Evolutionary conservation across 1,284 basidiomycete species (phyloP).

Genomic region (Cutaneotrichosporon curvatum): DNA sequence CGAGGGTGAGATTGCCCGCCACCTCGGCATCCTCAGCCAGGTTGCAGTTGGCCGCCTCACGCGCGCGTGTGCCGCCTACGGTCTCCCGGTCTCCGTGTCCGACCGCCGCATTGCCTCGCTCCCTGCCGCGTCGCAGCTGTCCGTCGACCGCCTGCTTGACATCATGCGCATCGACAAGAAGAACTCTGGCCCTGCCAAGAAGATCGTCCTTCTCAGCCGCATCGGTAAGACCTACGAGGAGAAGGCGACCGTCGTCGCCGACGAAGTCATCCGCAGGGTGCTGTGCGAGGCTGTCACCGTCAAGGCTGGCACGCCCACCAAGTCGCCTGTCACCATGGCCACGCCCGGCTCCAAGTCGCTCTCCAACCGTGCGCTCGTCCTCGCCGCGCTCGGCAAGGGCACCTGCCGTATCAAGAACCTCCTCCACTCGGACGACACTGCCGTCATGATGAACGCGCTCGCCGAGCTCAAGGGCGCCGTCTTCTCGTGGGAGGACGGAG

Average conservation of each 20-base stretch:
- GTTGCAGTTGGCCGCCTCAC: conserved; percentile 81
- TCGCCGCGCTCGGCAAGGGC: conserved; percentile 84
- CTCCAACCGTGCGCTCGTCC: conserved; percentile 87
- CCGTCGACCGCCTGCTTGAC: conserved; percentile 77
- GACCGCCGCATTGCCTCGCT: conserved; percentile 69
- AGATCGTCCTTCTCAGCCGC: conserved; percentile 81
- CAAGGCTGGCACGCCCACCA: conserved; percentile 58
- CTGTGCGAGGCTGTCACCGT: conserved; percentile 71
- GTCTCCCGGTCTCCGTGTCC: conserved; percentile 69
- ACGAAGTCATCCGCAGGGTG: conserved; percentile 71
- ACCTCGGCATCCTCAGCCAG: conserved; percentile 74
- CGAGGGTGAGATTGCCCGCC: conserved; percentile 84
- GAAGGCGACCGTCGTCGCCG: conserved; percentile 77
- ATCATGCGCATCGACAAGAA: conserved; percentile 96
- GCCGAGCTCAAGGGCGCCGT: conserved; percentile 82
- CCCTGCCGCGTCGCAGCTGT: conserved; percentile 63
- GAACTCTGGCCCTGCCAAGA: conserved; percentile 81
- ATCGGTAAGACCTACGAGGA: conserved; percentile 92
- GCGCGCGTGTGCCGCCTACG: conserved; percentile 75
- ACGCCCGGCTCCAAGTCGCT: conserved; percentile 97
- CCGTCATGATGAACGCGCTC: conserved; percentile 96
- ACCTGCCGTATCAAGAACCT: conserved; percentile 84
- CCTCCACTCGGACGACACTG: conserved; percentile 94
- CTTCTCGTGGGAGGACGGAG: conserved; percentile 86
- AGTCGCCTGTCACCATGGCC: conserved; percentile 70